Conservation (phyloP, 2,329 filamentous ascomycete species). For the Laburnicola sp. region DNA sequence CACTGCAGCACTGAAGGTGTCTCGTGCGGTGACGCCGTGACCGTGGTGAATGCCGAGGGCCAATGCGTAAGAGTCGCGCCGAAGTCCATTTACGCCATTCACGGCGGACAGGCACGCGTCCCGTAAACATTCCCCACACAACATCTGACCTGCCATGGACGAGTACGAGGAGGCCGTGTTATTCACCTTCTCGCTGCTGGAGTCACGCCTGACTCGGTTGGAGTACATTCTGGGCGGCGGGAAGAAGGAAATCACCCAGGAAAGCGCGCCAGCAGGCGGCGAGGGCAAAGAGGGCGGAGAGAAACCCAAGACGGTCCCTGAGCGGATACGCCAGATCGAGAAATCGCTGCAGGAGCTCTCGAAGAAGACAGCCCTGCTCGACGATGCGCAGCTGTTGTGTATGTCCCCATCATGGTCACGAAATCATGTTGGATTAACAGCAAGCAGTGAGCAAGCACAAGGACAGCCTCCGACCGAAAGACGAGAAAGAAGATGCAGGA, state of each 20-base stretch:
- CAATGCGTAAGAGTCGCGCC: constrained; percentile 14
- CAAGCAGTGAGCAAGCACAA: constrained; percentile 46
- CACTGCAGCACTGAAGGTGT: constrained; percentile 1
- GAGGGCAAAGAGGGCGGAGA: too few species aligned
- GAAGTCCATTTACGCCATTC: too few species aligned
- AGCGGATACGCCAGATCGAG: constrained; percentile 45
- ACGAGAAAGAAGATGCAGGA: constrained; percentile 22
- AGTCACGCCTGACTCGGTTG: constrained; percentile 50
- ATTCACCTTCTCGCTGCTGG: constrained; percentile 50
- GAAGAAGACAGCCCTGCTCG: constrained; percentile 44
- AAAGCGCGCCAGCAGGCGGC: too few species aligned
- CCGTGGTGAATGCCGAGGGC: too few species aligned
- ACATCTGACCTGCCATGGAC: constrained; percentile 31
- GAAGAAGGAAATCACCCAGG: constrained; percentile 15
- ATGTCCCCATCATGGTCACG: constrained; percentile 5
- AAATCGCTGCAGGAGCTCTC: constrained; percentile 45
- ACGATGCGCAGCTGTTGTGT: constrained; percentile 48
- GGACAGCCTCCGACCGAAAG: constrained; percentile 40
- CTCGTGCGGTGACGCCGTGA: constrained; percentile 19
- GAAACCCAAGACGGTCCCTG: constrained; percentile 34
- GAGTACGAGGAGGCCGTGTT: constrained; percentile 46
- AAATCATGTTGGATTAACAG: constrained; percentile 16
- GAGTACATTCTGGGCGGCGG: constrained; percentile 49
- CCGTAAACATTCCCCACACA: constrained; percentile 15
- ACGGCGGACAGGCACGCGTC: constrained; percentile 17